These are phyloP conservation scores for Capsella rubella DNA, from an alignment of 441 rosid genomes.

Conservation along the genomic window DNA sequence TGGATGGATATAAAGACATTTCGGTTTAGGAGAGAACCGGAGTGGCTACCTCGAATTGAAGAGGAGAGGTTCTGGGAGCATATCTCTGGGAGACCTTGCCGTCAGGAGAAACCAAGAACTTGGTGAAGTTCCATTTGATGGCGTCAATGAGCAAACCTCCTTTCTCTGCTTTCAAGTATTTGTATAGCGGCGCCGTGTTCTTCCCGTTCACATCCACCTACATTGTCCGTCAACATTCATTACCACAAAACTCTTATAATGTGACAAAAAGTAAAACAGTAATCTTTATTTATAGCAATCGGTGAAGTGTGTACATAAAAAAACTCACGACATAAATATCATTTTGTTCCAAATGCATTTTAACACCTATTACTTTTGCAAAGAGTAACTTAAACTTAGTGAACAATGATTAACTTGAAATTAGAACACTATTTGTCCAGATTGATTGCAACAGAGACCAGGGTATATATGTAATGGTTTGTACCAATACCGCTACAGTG, in stretches of 20 bases:
- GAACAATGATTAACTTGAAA: too few species aligned
- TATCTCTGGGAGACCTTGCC: conserved; percentile 82
- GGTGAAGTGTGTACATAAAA: too few species aligned
- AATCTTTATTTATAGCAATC: too few species aligned
- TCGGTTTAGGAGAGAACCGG: conserved; percentile 21
- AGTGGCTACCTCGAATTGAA: conserved; percentile 70
- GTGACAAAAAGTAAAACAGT: not conserved
- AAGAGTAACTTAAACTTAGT: too few species aligned
- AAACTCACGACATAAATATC: too few species aligned
- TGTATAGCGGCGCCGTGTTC: conserved; percentile 79
- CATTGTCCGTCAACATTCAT: conserved; percentile 26
- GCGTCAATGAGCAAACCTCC: conserved; percentile 77
- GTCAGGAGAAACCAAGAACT: conserved; percentile 75
- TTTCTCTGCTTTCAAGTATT: conserved; percentile 78
- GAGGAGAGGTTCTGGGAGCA: conserved; percentile 85
- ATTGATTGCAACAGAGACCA: too few species aligned
- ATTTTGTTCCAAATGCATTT: too few species aligned
- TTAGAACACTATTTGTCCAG: too few species aligned
- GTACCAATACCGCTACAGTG: too few species aligned
- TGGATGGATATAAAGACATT: not conserved
- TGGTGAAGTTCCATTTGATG: conserved; percentile 97
- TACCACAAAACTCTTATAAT: not conserved
- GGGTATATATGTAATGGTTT: too few species aligned
- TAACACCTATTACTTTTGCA: too few species aligned
- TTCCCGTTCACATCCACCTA: conserved; percentile 93